phyloP scores from a whole-genome alignment of 805 yeast genomes.

The Komagataella kurtzmanii region DNA sequence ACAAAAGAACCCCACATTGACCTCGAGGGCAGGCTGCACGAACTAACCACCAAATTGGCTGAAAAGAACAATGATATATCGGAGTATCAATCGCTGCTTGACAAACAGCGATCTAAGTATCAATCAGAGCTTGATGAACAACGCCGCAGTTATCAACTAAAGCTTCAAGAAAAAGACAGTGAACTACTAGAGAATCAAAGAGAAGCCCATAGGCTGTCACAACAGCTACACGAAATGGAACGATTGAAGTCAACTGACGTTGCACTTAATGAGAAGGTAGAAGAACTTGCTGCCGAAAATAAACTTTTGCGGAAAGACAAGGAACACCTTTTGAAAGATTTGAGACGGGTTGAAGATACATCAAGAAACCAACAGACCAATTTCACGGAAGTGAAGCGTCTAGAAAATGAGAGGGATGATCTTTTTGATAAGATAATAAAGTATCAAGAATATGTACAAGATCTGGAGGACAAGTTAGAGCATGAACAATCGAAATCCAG shows the following conservation, averaged over 20 bases:
- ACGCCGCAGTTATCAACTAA: not conserved
- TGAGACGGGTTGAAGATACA: not conserved
- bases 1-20: not conserved
- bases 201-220: not conserved
- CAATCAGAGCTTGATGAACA: not conserved
- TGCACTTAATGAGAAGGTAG: not conserved
- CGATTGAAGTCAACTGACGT: not conserved
- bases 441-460: not conserved
- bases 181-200: not conserved
- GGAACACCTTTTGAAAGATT: not conserved
- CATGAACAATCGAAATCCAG: not conserved
- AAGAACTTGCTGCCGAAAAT: not conserved
- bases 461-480: not conserved
- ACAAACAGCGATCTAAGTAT: not conserved
- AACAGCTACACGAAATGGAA: not conserved
- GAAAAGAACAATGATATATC: not conserved
- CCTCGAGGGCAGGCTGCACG: not conserved
- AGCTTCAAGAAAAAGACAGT: not conserved
- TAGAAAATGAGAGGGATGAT: not conserved
- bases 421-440: not conserved
- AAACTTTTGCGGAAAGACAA: not conserved
- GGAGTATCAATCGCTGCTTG: not conserved
- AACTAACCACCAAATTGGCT: not conserved
- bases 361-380: not conserved
- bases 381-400: not conserved